Conservation (phyloP, 2,329 filamentous ascomycete species). For the Exophiala lecanii-corni region DNA sequence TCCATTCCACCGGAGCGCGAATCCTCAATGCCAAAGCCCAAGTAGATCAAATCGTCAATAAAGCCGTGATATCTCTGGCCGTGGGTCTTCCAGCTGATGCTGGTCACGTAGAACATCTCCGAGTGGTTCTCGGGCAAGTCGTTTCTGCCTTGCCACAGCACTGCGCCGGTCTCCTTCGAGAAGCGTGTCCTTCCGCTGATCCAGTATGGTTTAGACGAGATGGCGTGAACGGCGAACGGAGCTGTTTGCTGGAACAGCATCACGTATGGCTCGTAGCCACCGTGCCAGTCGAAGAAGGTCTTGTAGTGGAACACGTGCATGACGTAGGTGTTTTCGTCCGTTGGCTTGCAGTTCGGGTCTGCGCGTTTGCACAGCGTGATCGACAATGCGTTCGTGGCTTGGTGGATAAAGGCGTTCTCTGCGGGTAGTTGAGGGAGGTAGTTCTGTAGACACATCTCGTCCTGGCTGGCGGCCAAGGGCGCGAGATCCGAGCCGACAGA, state of each 20-base stretch:
- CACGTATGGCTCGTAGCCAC: slow-evolving; percentile 23
- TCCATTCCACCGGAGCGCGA: slow-evolving; percentile 47
- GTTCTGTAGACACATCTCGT: slow-evolving; percentile 44
- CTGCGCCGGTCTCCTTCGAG: slow-evolving; percentile 11
- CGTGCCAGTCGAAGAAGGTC: slow-evolving; percentile 43
- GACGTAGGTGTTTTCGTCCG: slow-evolving; percentile 50
- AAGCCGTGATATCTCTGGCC: slow-evolving; percentile 52
- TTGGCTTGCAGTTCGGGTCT: slow-evolving; percentile 42
- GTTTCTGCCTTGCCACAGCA: slow-evolving; percentile 23
- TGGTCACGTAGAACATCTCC: slow-evolving; percentile 56
- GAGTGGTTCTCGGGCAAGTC: slow-evolving; percentile 8
- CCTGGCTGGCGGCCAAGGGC: slow-evolving; percentile 32
- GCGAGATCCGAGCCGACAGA: slow-evolving; percentile 47
- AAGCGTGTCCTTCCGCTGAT: slow-evolving; percentile 44
- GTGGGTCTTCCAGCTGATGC: slow-evolving; percentile 50
- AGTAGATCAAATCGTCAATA: slow-evolving; percentile 51
- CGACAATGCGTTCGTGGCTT: slow-evolving; percentile 55
- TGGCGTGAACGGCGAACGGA: slow-evolving; percentile 20
- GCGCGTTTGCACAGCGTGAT: slow-evolving; percentile 51
- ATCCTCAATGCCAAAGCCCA: slow-evolving; percentile 56
- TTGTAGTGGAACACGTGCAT: slow-evolving; percentile 55
- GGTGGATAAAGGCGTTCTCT: slow-evolving; percentile 49
- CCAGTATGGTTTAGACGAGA: slow-evolving; percentile 46
- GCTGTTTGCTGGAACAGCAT: slow-evolving; percentile 19
- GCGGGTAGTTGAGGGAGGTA: slow-evolving; percentile 40